Evolutionary conservation across 441 rosid genomes (phyloP).

Genomic region (Populus hybrid): DNA sequence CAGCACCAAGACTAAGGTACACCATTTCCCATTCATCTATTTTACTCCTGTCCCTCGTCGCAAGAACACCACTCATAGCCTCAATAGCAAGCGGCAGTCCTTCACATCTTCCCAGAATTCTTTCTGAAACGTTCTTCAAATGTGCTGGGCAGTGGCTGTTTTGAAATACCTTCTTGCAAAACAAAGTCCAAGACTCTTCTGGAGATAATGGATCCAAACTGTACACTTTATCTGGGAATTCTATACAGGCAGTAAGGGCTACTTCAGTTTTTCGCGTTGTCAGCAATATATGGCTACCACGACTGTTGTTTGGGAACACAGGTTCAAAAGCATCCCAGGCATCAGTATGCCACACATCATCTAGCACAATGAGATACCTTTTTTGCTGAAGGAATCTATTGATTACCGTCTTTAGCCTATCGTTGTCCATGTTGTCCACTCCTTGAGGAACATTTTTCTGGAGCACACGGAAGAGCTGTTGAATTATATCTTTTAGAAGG

Average conservation of each 20-base stretch:
- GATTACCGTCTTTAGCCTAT: not conserved
- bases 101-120: constrained; percentile 29
- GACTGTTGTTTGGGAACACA: constrained; percentile 12
- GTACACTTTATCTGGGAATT: constrained; percentile 4
- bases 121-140: constrained; percentile 17
- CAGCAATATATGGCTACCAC: constrained; percentile 23
- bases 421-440: constrained; percentile 9
- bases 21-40: constrained; percentile 26
- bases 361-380: constrained; percentile 24
- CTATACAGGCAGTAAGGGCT: constrained; percentile 13
- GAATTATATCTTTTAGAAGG: constrained; percentile 15
- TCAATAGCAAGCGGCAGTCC: constrained; percentile 47
- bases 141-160: constrained; percentile 23
- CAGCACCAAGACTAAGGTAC: constrained; percentile 12
- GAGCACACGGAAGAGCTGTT: constrained; percentile 6
- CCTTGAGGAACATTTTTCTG: not conserved
- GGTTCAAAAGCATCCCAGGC: constrained; percentile 16
- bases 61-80: constrained; percentile 36
- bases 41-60: constrained; percentile 13
- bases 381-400: constrained; percentile 7
- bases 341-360: constrained; percentile 14
- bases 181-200: constrained; percentile 29
- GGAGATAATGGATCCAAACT: constrained; percentile 19
- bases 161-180: constrained; percentile 35
- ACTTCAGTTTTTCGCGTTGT: constrained; percentile 22